Base-by-base conservation (phyloP, 2,329 filamentous ascomycete genomes). In the Penicillium vulpinum region DNA sequence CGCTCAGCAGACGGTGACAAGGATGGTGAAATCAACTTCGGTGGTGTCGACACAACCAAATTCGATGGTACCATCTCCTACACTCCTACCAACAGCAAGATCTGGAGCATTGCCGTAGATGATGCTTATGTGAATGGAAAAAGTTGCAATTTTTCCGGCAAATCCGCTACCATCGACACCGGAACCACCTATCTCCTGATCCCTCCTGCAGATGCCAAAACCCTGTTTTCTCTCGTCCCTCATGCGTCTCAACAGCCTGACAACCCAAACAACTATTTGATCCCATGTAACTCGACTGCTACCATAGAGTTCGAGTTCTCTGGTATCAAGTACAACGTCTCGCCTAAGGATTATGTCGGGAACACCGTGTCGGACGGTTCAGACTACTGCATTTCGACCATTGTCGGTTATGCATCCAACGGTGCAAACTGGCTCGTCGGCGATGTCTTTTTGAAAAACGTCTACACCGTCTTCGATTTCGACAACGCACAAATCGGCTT, bases 381-480 rank as follows among this genome's bases (percentile, higher is more conserved):
- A 0, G 54, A 52, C 1, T 69, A 71, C 16, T 86, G 83, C 61
- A 64, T 84, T 18, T 92, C 89, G 71, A 92, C 90, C 65, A 84
- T 96, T 35, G 87, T 91, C 51, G 89, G 88, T 2, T 81, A 85
- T 26, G 83, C 88, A 69, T 85, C 90, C 15, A 86, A 91, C 45
- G 75, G 80, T 0, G 80, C 65, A 66, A 70, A 77, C 28, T 96
- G 91, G 91, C 80, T 96, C n/a, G 75, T 96, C 1, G 92, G 92
- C 2, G 91, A 92, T 63, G 85, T 88, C 0, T 96, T 96, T 66
- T 76, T 96, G 59, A 96, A 95, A 78, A 96, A 95, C 65, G 91
- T 96, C 16, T 96, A 96, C 70, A 81, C 85, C 1, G 87, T 94
- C 24, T 96, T 95, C 70, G 92, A 96, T 71, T 85, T 84, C 51